Base-by-base conservation (phyloP, 2,329 filamentous ascomycete species). In the Aspergillus pseudoterreus region DNA sequence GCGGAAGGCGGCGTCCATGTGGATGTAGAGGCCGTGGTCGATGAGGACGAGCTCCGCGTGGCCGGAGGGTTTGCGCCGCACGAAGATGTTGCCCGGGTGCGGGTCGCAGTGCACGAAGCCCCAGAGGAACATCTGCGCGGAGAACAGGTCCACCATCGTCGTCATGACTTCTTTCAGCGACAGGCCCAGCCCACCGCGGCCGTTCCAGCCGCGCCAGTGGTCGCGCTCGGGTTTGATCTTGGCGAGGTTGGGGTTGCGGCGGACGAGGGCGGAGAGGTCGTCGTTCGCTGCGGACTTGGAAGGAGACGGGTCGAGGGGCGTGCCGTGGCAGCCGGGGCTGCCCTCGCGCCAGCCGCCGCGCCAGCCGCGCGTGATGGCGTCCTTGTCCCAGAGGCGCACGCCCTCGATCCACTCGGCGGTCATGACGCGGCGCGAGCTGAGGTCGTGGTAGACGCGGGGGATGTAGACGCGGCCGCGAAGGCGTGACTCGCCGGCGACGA, bases 401-500 rank as follows among this genome's bases (percentile, higher is more conserved):
- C 94, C 94, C 71, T 99, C 94, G 53, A 99, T 95, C 94, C 94
- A 99, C 69, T 99, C 94, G 0, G 92, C 91, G 1, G 92, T 95
- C 77, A 99, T 86, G 45, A 99, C 85, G 35, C 94, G 82, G 65
- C 80, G 87, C 14, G 88, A 91, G 47, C 84, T 91, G 24, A 96
- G 80, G 54, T 96, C 90, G 4, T 85, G 78, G 68, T 95, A 92
- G 9, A 95, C 85, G 36, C 84, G 81, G 0, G 94, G 94, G 6
- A 99, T 86, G 68, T 97, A 96, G 2, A 97, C 92, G 30, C 90
- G 81, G 43, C 84, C 85, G 21, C 84, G 83, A 33, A 99, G 77
- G 22, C 87, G 79, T 19, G 88, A 84, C 68, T 97, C 94, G 17
- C 78, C 78, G 42, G 83, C 80, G 44, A 97, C 85, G 4, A 96